Evolutionary conservation across 2,329 filamentous ascomycete species (phyloP).

Genomic region (Aspergillus flavus): DNA sequence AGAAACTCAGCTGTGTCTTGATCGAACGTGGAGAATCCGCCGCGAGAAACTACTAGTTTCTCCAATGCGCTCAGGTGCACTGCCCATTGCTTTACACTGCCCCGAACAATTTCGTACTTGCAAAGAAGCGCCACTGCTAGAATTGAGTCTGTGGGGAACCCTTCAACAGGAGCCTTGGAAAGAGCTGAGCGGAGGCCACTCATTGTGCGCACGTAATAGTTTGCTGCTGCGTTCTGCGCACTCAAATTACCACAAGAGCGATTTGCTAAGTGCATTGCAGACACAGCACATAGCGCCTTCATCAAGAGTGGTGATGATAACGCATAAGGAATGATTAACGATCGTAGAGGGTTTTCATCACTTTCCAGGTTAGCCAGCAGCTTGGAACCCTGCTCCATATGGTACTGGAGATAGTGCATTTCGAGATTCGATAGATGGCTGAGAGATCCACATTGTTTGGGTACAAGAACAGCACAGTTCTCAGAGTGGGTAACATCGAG

Average conservation of each 20-base stretch:
- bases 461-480: slow-evolving; percentile 15
- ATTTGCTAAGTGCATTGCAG: slow-evolving; percentile 40
- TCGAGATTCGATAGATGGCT: slow-evolving; percentile 34
- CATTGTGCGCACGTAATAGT: slow-evolving; percentile 38
- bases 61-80: slow-evolving; percentile 41
- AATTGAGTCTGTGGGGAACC: slow-evolving; percentile 34
- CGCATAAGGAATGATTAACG: slow-evolving; percentile 39
- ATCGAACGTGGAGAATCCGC: slow-evolving; percentile 34
- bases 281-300: slow-evolving; percentile 42
- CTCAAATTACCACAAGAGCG: slow-evolving; percentile 26
- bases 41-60: slow-evolving; percentile 35
- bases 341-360: slow-evolving; percentile 39
- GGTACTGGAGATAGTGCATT: slow-evolving; percentile 42
- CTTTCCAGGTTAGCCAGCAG: slow-evolving; percentile 41
- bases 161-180: slow-evolving; percentile 16
- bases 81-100: slow-evolving; percentile 42
- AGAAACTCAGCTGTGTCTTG: slow-evolving; percentile 36
- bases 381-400: slow-evolving; percentile 37
- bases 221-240: slow-evolving; percentile 33
- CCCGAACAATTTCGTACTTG: slow-evolving; percentile 43
- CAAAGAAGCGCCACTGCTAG: slow-evolving; percentile 40
- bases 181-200: slow-evolving; percentile 35
- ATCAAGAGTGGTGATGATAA: slow-evolving; percentile 39
- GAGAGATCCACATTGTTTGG: slow-evolving; percentile 21
- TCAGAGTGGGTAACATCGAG: background rate